Evolutionary conservation across 129 eudicot species (phyloP), one percentile per base, ranked within the genome.

Genomic region (Cynara cardunculus): DNA sequence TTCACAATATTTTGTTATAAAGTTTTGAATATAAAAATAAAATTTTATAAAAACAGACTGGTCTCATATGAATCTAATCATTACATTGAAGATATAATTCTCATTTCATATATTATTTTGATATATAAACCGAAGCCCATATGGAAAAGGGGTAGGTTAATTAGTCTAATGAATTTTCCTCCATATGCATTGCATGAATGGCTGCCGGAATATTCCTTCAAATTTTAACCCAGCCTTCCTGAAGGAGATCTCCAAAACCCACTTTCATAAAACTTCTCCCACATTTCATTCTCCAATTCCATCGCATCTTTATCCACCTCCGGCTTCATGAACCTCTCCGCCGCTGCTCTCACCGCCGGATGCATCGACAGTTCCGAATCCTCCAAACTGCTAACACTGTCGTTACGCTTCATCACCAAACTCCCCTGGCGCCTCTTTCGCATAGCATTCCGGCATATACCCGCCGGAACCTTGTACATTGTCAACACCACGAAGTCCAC

Each of bases 261-360:
- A 22, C 88, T 71, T 34, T 88, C 80, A 56, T 84, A 81, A 85
- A 93, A 93, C 62, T 62, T 86, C 5, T 85, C 89, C 96, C 93
- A 90, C 98, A 93, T 93, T 81, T 93, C 96, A 87, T 86, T 87
- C 78, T 93, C 96, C 79, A 93, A 86, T 78, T 79, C 88, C 69
- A 84, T 59, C 80, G 85, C 78, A 37, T 91, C 91, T 25, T 87
- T 66, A 28, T 87, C 95, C 35, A 59, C 6, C 69, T 82, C 87
- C 34, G 78, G 39, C 72, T 74, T 8, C 80, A 72, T 18, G 37
- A 80, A 74, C 78, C 84, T 75, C 81, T 84, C 81, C 25, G 41
- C 81, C 75, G 84, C 85, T 19, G 87, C 82, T 0, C 24, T 18
- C 26, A 71, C 86, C 69, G 82, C 85, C 71, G 88, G 88, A 76